Evolutionary conservation across 805 yeast species (phyloP), one percentile per base, ranked within the genome.

Genomic region (Metschnikowia bowlesiae): DNA sequence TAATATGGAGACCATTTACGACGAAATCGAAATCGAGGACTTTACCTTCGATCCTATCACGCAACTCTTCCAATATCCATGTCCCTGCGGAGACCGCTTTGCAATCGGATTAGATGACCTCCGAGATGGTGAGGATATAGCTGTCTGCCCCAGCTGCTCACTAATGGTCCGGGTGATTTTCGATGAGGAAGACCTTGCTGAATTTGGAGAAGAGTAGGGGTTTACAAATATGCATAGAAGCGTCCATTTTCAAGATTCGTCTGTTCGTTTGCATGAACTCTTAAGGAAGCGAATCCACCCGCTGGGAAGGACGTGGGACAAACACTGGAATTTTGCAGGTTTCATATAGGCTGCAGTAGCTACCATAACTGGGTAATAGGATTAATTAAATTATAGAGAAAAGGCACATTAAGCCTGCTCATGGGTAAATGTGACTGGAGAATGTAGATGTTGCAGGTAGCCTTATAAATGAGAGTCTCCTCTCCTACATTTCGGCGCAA

Each of bases 71-170:
- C 86, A 89, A 46, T 92, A 91, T 62, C 99, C 99, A 4, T 94
- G 99, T 74, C 99, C 99, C 1, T 94, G 99, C 68, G 99, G 99
- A 8, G 99, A 94, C 67, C 78, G 83, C 62, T 94, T 94, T 69
- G 96, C 92, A 63, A 87, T 94, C 29, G 75, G 81, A 31, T 74
- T 90, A 46, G 94, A 86, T 59, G 99, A 94, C 64, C 74, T 94
- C 66, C 74, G 76, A 53, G 97, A 90, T 59, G 99, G 97, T 8
- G 95, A 89, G 60, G 90, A 89, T 53, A 83, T 89, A 31, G 99
- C 99, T 0, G 95, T 92, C 14, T 94, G 99, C 68, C 99, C 99
- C 30, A 85, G 95, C 49, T 94, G 99, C 69, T 87, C 96, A 18
- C 73, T 94, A 47, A 90, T 89, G 95, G 90, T 90, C 36, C 85